Evolutionary conservation across 1,139 yeast genomes (phyloP).

Genomic region (Nadsonia commutata): DNA sequence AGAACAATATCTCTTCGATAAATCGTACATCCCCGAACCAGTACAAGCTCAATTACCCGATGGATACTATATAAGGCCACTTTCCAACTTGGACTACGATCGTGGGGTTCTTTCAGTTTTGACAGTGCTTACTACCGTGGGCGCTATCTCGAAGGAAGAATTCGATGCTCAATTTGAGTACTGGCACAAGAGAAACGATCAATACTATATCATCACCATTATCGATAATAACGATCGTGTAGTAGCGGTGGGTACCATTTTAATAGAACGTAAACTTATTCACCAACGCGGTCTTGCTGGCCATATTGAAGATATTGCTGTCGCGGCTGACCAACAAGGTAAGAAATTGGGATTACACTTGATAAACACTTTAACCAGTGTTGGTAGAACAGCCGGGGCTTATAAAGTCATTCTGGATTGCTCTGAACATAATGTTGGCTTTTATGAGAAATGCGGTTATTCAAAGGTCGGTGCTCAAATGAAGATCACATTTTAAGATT

Average conservation of each 20-base stretch:
- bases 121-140: slow-evolving; percentile 45
- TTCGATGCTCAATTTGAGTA: slow-evolving; percentile 31
- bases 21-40: slow-evolving; percentile 16
- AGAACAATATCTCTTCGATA: slow-evolving; percentile 13
- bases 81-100: slow-evolving; percentile 32
- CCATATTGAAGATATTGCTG: slow-evolving; percentile 92
- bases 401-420: slow-evolving; percentile 89
- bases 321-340: slow-evolving; percentile 64
- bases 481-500: slow-evolving; percentile 26
- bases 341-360: slow-evolving; percentile 58
- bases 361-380: slow-evolving; percentile 45
- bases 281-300: slow-evolving; percentile 81
- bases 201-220: slow-evolving; percentile 42
- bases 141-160: slow-evolving; percentile 31
- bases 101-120: slow-evolving; percentile 37
- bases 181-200: slow-evolving; percentile 32
- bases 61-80: slow-evolving; percentile 39
- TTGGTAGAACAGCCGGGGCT: slow-evolving; percentile 52
- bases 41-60: slow-evolving; percentile 27
- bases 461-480: slow-evolving; percentile 50
- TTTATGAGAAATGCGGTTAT: slow-evolving; percentile 78
- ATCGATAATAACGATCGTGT: slow-evolving; percentile 22
- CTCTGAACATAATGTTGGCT: slow-evolving; percentile 61
- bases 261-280: slow-evolving; percentile 38
- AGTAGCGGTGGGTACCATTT: slow-evolving; percentile 28